These are phyloP conservation scores for Neofusicoccum umdonicola DNA, from an alignment of 2,329 filamentous ascomycete genomes.

Conservation along the genomic window DNA sequence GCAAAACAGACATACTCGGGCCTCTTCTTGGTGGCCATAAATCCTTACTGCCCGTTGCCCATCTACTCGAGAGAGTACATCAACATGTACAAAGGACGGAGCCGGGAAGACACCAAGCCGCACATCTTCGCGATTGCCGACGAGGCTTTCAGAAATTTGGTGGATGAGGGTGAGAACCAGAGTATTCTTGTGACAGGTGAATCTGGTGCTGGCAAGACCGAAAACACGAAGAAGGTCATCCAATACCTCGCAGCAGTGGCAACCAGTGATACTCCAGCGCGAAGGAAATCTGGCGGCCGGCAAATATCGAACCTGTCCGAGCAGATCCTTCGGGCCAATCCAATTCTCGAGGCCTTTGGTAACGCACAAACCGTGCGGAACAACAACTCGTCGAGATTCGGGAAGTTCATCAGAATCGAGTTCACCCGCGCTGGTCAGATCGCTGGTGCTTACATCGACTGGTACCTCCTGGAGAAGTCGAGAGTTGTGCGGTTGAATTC, in stretches of 20 bases:
- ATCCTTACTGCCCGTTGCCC: constrained; percentile 89
- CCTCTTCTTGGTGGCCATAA: constrained; percentile 93
- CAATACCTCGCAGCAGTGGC: constrained; percentile 96
- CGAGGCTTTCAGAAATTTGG: constrained; percentile 89
- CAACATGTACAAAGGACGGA: constrained; percentile 94
- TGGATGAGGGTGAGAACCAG: constrained; percentile 93
- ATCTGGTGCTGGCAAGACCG: constrained; percentile 95
- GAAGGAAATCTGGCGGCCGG: constrained; percentile 56
- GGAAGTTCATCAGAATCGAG: constrained; percentile 97
- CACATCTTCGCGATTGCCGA: constrained; percentile 99
- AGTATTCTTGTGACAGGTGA: constrained; percentile 98
- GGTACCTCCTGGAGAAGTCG: constrained; percentile 98
- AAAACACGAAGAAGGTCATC: constrained; percentile 99
- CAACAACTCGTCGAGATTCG: constrained; percentile 97
- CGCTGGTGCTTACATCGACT: constrained; percentile 93
- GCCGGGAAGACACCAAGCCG: constrained; percentile 88
- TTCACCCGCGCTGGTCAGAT: constrained; percentile 87
- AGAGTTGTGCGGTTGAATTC: constrained; percentile 84
- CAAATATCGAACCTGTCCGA: constrained; percentile 86
- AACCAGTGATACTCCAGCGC: constrained; percentile 69
- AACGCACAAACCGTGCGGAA: constrained; percentile 98
- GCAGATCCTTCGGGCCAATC: constrained; percentile 93
- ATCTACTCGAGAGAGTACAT: constrained; percentile 97
- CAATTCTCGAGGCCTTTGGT: constrained; percentile 95
- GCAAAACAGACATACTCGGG: constrained; percentile 82